Evolutionary conservation across 1,284 basidiomycete genomes (phyloP).

Genomic region (Grifola frondosa): DNA sequence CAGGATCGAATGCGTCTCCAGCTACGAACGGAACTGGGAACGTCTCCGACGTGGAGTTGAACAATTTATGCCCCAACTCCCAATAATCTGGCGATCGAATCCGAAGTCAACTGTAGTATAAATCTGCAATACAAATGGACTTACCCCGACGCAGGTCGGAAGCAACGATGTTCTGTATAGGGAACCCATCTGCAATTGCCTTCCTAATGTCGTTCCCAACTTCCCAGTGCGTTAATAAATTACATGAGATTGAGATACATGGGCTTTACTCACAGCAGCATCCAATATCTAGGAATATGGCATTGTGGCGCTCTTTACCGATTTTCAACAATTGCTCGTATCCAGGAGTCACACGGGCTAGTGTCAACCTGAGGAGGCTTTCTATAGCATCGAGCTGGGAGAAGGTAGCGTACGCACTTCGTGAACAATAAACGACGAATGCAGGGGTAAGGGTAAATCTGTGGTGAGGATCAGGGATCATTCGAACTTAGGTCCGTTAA

Average conservation of each 20-base stretch:
- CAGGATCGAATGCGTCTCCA: conserved; percentile 45
- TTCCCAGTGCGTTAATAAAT: conserved; percentile 10
- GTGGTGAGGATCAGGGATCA: background rate
- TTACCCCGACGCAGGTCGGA: conserved; percentile 32
- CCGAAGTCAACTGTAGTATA: conserved; percentile 28
- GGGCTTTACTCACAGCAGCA: conserved; percentile 51
- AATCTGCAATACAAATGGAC: conserved; percentile 24
- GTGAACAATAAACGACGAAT: conserved; percentile 19
- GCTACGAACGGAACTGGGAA: conserved; percentile 46
- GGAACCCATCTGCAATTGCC: conserved; percentile 39
- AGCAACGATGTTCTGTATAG: conserved; percentile 32
- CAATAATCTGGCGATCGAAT: conserved; percentile 36
- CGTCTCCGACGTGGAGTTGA: conserved; percentile 32
- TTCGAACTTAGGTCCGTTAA: too few species aligned
- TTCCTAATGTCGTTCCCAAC: conserved; percentile 46
- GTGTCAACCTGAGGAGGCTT: conserved; percentile 16
- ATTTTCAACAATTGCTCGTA: conserved; percentile 43
- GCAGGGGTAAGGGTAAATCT: conserved; percentile 17
- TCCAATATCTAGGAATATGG: conserved; percentile 44
- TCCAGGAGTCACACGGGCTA: conserved; percentile 38
- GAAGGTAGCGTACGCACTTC: conserved; percentile 2
- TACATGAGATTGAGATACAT: background rate
- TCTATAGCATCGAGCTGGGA: background rate
- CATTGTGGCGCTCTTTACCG: conserved; percentile 34
- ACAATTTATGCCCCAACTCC: conserved; percentile 35